phyloP scores from a whole-genome alignment of 2,329 filamentous ascomycete genomes.

The Dactylellina parvicollis region DNA sequence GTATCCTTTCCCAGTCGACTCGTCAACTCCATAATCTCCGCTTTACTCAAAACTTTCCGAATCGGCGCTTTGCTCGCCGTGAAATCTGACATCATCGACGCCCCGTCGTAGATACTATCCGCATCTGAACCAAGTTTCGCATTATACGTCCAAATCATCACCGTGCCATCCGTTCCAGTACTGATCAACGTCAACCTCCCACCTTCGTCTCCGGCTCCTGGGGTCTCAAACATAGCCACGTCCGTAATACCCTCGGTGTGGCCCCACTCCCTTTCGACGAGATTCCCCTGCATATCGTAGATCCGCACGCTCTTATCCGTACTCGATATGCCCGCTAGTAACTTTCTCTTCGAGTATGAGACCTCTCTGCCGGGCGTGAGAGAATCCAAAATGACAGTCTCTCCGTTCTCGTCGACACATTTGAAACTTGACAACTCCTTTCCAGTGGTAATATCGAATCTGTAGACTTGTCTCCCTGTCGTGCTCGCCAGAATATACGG shows the following conservation, averaged over 20 bases:
- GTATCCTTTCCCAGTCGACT: constrained; percentile 36
- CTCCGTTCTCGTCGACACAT: constrained; percentile 81
- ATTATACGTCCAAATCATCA: constrained; percentile 76
- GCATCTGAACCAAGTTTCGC: constrained; percentile 53
- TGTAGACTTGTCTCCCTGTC: constrained; percentile 70
- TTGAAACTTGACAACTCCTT: constrained; percentile 72
- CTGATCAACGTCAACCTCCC: constrained; percentile 69
- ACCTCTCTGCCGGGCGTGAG: constrained; percentile 73
- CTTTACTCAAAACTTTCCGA: constrained; percentile 84
- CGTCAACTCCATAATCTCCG: constrained; percentile 81
- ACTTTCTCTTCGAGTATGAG: constrained; percentile 66
- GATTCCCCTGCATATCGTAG: constrained; percentile 80
- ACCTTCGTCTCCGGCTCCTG: constrained; percentile 66
- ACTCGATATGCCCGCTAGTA: constrained; percentile 87
- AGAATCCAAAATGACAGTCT: constrained; percentile 84
- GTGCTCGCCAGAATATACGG: constrained; percentile 70
- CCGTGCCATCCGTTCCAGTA: constrained; percentile 80
- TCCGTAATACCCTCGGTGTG: constrained; percentile 94
- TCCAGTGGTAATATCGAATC: constrained; percentile 64
- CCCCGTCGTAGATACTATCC: constrained; percentile 57
- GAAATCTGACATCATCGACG: constrained; percentile 62
- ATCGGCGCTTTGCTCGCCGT: constrained; percentile 75
- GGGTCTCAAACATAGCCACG: constrained; percentile 73
- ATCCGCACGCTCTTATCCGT: constrained; percentile 95
- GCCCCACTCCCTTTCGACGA: constrained; percentile 90